These are phyloP conservation scores for Cyclocybe aegerita DNA, from an alignment of 768 basidiomycete species.

Conservation along the genomic window DNA sequence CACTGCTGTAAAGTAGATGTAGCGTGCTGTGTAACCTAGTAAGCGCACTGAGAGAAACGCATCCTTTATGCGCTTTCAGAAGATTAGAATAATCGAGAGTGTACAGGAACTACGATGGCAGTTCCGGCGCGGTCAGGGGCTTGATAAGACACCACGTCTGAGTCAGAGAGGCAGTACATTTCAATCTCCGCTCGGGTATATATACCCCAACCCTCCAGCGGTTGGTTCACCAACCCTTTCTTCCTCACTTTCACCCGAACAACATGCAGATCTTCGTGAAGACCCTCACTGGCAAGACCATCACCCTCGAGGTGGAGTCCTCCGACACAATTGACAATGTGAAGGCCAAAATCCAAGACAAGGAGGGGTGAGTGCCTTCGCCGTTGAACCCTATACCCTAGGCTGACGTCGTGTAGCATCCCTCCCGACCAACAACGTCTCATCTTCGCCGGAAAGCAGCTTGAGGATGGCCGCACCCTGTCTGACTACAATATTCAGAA, in stretches of 20 bases:
- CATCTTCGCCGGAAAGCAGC: slow-evolving; percentile 96
- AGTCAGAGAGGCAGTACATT: slow-evolving; percentile 29
- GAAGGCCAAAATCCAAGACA: slow-evolving; percentile 84
- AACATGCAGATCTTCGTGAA: slow-evolving; percentile 88
- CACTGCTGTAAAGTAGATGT: no score
- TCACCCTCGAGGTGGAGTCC: slow-evolving; percentile 84
- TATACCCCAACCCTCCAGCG: slow-evolving; percentile 24
- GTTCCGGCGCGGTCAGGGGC: slow-evolving; percentile 42
- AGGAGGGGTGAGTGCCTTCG: slow-evolving; percentile 53
- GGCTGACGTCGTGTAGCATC: slow-evolving; percentile 39
- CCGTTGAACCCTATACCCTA: background rate
- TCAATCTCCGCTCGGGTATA: slow-evolving; percentile 36
- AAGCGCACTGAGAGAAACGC: no score
- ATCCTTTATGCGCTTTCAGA: background rate
- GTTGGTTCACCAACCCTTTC: slow-evolving; percentile 9
- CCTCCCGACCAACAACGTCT: slow-evolving; percentile 91
- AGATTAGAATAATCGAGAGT: background rate
- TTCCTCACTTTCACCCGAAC: slow-evolving; percentile 13
- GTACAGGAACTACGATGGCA: slow-evolving; percentile 7
- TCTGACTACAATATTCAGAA: slow-evolving; percentile 95
- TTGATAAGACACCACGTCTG: slow-evolving; percentile 32
- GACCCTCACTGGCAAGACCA: slow-evolving; percentile 87
- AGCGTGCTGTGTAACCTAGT: no score
- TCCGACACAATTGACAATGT: slow-evolving; percentile 78
- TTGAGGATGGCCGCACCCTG: slow-evolving; percentile 90